phyloP scores from a whole-genome alignment of 148 eudicot genomes.

The Camellia granthamiana region DNA sequence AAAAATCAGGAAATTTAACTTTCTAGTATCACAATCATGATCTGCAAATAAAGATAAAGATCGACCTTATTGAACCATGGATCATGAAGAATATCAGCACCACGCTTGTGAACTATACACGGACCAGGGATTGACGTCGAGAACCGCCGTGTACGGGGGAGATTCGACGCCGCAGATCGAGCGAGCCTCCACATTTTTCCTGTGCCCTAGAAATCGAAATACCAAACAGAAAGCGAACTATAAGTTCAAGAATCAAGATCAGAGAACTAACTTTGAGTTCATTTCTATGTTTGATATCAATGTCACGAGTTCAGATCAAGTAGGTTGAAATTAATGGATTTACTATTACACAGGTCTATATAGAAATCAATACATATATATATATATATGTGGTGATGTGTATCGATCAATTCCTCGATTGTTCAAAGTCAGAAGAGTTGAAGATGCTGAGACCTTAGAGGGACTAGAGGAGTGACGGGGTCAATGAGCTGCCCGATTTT shows the following conservation, averaged over 20 bases:
- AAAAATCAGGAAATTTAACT: not conserved
- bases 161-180: slow-evolving; percentile 59
- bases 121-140: slow-evolving; percentile 86
- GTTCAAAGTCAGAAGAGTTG: not conserved
- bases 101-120: slow-evolving; percentile 89
- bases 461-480: not conserved
- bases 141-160: slow-evolving; percentile 54
- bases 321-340: too few species aligned
- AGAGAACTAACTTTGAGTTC: slow-evolving; percentile 5
- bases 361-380: not conserved
- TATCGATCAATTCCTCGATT: too few species aligned
- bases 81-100: slow-evolving; percentile 95
- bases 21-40: not conserved
- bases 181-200: slow-evolving; percentile 58
- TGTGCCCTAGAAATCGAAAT: not conserved
- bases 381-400: not conserved
- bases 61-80: slow-evolving; percentile 99
- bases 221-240: not conserved
- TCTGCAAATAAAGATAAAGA: not conserved
- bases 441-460: not conserved
- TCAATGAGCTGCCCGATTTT: slow-evolving; percentile 21
- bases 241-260: not conserved
- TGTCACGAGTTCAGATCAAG: too few species aligned
- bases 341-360: not conserved
- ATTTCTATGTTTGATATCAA: too few species aligned